Evolutionary conservation across 169 alveolate genomes (phyloP).

Genomic region (Plasmodium cynomolgi): DNA sequence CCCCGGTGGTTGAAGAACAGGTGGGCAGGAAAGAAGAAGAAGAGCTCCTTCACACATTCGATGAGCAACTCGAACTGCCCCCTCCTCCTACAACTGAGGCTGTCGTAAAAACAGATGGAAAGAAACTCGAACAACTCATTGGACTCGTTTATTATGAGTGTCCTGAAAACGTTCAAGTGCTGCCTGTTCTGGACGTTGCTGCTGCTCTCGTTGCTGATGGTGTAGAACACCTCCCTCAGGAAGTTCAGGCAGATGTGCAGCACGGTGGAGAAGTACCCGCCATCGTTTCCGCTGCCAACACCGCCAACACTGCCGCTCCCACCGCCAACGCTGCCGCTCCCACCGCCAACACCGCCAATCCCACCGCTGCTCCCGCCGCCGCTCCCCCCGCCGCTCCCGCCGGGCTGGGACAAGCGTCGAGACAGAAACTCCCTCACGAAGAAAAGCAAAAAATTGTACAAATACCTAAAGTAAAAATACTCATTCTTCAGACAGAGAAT

Average conservation of each 20-base stretch:
- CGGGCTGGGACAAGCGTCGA: neutral
- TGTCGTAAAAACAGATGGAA: slow-evolving; percentile 13
- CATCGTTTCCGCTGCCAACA: neutral
- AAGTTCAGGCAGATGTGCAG: slow-evolving; percentile 61
- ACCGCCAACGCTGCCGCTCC: neutral
- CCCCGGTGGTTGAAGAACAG: slow-evolving; percentile 13
- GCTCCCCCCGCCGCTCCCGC: neutral
- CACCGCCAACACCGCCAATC: too few species aligned
- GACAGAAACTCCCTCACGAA: slow-evolving; percentile 17
- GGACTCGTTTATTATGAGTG: slow-evolving; percentile 16
- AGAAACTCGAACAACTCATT: slow-evolving; percentile 28
- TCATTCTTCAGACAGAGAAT: slow-evolving; percentile 38
- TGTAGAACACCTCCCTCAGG: slow-evolving; percentile 32
- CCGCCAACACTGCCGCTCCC: neutral
- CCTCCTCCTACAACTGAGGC: slow-evolving; percentile 2
- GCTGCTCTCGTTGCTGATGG: slow-evolving; percentile 29
- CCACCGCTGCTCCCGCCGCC: neutral
- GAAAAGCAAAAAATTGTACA: slow-evolving; percentile 22
- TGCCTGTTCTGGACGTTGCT: slow-evolving; percentile 14
- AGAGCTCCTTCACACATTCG: slow-evolving; percentile 53
- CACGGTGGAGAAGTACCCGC: neutral
- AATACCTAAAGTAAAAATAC: slow-evolving; percentile 32
- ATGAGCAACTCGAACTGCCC: slow-evolving; percentile 25
- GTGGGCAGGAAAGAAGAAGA: slow-evolving; percentile 47
- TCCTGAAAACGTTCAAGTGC: slow-evolving; percentile 18